Percentiles rank a stretch among this genome's conserved stretches.
Evolutionary conservation across 108 stramenopile species (phyloP).

Genomic region (Cyclotella sp.): DNA sequence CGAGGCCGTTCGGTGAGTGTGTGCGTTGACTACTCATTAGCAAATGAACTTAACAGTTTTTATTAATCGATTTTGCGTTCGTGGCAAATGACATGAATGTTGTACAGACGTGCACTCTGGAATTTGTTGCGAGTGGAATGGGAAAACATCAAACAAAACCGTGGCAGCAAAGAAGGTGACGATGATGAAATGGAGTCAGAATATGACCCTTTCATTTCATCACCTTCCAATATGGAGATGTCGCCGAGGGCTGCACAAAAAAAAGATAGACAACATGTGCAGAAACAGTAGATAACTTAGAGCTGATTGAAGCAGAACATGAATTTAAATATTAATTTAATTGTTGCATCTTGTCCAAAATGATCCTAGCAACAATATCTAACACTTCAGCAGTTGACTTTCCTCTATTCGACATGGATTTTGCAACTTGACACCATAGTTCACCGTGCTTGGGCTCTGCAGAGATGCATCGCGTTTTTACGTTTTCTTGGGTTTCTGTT

Average conservation of each 20-base stretch:
- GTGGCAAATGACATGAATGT: background rate
- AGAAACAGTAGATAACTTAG: background rate
- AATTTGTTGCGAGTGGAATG: constrained; percentile 90
- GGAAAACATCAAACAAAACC: constrained; percentile 85
- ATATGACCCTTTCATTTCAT: constrained; percentile 31
- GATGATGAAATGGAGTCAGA: constrained; percentile 36
- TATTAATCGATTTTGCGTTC: too few relatives aligned
- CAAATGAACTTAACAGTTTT: too few relatives aligned
- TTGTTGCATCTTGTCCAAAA: constrained; percentile 45
- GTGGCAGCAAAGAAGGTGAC: constrained; percentile 27
- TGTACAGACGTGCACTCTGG: constrained; percentile 73
- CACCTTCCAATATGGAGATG: constrained; percentile 35
- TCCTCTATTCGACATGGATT: constrained; percentile 77
- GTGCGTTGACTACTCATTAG: background rate
- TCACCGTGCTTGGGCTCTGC: constrained; percentile 97
- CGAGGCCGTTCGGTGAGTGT: constrained; percentile 57
- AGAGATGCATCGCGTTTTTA: constrained; percentile 73
- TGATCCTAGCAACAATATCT: constrained; percentile 58
- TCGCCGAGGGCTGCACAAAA: constrained; percentile 17
- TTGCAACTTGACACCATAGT: constrained; percentile 82
- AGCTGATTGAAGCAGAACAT: too few relatives aligned
- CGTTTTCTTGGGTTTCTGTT: constrained; percentile 63
- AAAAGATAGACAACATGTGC: constrained; percentile 19
- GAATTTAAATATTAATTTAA: constrained; percentile 13
- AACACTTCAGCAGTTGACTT: constrained; percentile 64